These are phyloP conservation scores for Mycena capillaripes DNA, from an alignment of 768 basidiomycete species.

Conservation along the genomic window DNA sequence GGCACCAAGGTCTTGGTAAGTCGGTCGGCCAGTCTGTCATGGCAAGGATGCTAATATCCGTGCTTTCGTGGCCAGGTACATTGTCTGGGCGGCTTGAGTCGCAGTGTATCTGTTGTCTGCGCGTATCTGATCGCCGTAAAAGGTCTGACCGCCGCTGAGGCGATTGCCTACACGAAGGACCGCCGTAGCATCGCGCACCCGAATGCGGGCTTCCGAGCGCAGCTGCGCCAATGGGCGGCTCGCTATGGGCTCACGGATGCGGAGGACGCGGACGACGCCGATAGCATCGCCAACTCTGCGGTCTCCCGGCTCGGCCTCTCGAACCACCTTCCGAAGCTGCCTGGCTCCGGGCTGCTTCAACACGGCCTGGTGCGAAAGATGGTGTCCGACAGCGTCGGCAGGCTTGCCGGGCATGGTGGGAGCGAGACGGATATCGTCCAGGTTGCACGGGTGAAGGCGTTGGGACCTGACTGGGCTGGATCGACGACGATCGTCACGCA, in stretches of 20 bases:
- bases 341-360: conserved; percentile 19
- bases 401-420: conserved; percentile 21
- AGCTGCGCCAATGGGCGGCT: conserved; percentile 53
- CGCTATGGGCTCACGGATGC: conserved; percentile 24
- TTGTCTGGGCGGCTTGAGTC: conserved; percentile 64
- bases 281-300: neutral
- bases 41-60: neutral
- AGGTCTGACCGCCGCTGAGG: conserved; percentile 55
- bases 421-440: conserved; percentile 21
- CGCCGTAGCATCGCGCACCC: conserved; percentile 58
- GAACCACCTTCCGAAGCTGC: conserved; percentile 16
- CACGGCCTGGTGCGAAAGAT: conserved; percentile 19
- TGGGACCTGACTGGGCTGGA: conserved; percentile 31
- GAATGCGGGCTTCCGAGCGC: conserved; percentile 58
- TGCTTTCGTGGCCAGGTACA: conserved; percentile 56
- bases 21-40: neutral
- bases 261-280: neutral
- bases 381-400: conserved; percentile 19
- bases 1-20: conserved; percentile 57
- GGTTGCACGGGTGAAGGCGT: conserved; percentile 26
- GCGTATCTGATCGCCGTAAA: conserved; percentile 57
- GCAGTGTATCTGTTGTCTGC: conserved; percentile 65
- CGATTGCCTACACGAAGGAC: conserved; percentile 53
- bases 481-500: conserved; percentile 29
- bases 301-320: conserved; percentile 9